Base-by-base conservation (phyloP, 805 yeast genomes). In the Brettanomyces naardenensis region DNA sequence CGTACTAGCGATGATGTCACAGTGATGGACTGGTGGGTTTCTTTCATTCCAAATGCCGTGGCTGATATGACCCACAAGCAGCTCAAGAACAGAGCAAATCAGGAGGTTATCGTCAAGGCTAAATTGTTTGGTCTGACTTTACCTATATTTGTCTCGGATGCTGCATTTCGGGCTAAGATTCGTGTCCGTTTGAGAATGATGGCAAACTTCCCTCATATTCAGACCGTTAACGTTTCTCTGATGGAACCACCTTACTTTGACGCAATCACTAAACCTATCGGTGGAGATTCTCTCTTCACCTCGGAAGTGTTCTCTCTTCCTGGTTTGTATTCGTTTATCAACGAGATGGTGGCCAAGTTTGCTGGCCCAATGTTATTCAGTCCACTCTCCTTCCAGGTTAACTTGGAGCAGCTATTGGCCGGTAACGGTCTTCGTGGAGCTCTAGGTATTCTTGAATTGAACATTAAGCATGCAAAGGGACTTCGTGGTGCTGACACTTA, bases 11-110 rank as follows among this genome's bases (percentile, higher is more conserved):
- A 82, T 44, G 96, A 90, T 54, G 81, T 92, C 37, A 94, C 90
- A 9, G 96, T 94, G 37, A 92, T 92, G 96, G 98, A 92, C 61
- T 90, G 97, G 97, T 82, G 79, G 30, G 73, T 83, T 31, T 84
- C 96, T 1, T 86, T 89, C 65, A 82, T 86, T 20, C 98, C 99
- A n/a, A 87, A 86, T 60, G 83, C 88, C 28, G 61, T 76, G 35
- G 81, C 82, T 30, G 99, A 92, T 59, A 66, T 87, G 49, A 86
- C 87, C 39, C 77, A 79, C 20, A 85, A 90, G 52, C 97, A 92
- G 60, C 58, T 82, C 59, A 85, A 80, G 55, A 86, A 79, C 57
- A 78, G 77, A 48, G 89, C 88, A 31, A 88, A 89, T 59, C 95
- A 89, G 54, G 76, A 75, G 53, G 69, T 83, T 31, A 78, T 82